Percentiles rank a stretch among this genome's conserved stretches.
Evolutionary conservation across 2,329 filamentous ascomycete species (phyloP).

Genomic region (Lachnellula occidentalis): DNA sequence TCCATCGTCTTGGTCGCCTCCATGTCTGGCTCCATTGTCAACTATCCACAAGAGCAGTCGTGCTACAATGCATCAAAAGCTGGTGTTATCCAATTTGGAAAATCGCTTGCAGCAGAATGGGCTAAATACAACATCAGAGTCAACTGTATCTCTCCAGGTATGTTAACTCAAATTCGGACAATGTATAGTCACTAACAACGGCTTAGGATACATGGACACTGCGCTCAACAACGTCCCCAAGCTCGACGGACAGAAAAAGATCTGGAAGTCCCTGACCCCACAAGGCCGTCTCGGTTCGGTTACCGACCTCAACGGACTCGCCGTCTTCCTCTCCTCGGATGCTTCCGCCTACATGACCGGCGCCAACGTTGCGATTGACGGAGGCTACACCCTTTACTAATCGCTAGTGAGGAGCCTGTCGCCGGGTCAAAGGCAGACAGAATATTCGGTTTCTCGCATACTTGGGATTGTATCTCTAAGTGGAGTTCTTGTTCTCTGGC

Average conservation of each 20-base stretch:
- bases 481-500: not conserved
- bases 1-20: slow-evolving; percentile 72
- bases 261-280: slow-evolving; percentile 70
- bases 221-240: slow-evolving; percentile 72
- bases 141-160: slow-evolving; percentile 72
- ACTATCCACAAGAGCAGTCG: slow-evolving; percentile 78
- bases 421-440: not conserved
- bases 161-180: not conserved
- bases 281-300: slow-evolving; percentile 67
- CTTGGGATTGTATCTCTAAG: slow-evolving; percentile 1
- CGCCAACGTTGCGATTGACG: slow-evolving; percentile 46
- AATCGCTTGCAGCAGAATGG: slow-evolving; percentile 80
- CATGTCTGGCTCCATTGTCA: slow-evolving; percentile 80
- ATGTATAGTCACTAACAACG: not conserved
- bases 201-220: slow-evolving; percentile 73
- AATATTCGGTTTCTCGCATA: not conserved
- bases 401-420: slow-evolving; percentile 18
- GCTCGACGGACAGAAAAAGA: slow-evolving; percentile 75
- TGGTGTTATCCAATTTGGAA: slow-evolving; percentile 70
- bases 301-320: slow-evolving; percentile 72
- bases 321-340: slow-evolving; percentile 70
- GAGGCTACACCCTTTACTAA: slow-evolving; percentile 31
- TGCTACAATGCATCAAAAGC: slow-evolving; percentile 85
- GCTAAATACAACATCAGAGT: slow-evolving; percentile 75
- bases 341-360: slow-evolving; percentile 74